These are phyloP conservation scores for Termitomyces sp. DNA, from an alignment of 768 basidiomycete genomes.

Conservation along the genomic window DNA sequence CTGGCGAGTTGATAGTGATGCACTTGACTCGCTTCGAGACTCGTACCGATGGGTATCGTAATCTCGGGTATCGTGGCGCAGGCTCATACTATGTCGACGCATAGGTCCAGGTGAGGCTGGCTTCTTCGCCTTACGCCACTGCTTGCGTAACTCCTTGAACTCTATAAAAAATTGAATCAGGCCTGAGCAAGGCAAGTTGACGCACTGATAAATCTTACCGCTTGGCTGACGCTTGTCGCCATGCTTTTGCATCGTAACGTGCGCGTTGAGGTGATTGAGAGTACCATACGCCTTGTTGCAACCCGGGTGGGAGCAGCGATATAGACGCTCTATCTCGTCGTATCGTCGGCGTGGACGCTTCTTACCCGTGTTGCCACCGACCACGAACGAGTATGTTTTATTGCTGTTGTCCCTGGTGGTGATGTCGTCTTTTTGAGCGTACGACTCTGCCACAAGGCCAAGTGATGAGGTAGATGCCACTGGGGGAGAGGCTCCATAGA, in stretches of 20 bases:
- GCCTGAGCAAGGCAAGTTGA: slow-evolving; percentile 5
- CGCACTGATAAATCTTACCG: slow-evolving; percentile 36
- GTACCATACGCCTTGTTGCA: slow-evolving; percentile 89
- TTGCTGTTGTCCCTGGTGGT: slow-evolving; percentile 36
- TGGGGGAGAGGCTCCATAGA: slow-evolving; percentile 60
- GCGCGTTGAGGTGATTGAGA: slow-evolving; percentile 95
- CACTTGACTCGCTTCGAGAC: slow-evolving; percentile 19
- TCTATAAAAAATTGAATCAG: slow-evolving; percentile 47
- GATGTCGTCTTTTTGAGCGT: slow-evolving; percentile 22
- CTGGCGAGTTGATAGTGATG: slow-evolving; percentile 18
- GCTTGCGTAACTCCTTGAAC: slow-evolving; percentile 96
- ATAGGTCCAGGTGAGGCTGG: slow-evolving; percentile 39
- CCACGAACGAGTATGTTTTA: slow-evolving; percentile 82
- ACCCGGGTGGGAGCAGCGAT: slow-evolving; percentile 79
- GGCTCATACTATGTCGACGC: slow-evolving; percentile 29
- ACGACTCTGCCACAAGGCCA: slow-evolving; percentile 24
- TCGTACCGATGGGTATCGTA: slow-evolving; percentile 27
- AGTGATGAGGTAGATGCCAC: slow-evolving; percentile 57
- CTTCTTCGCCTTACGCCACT: slow-evolving; percentile 94
- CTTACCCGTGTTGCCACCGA: slow-evolving; percentile 78
- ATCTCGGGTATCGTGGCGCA: slow-evolving; percentile 28
- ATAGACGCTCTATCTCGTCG: slow-evolving; percentile 95
- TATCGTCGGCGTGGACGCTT: slow-evolving; percentile 83
- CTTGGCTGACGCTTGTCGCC: slow-evolving; percentile 85
- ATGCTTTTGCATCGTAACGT: slow-evolving; percentile 98